phyloP scores from a whole-genome alignment of 306 rosid species.

The Sechiopsis laciniata region DNA sequence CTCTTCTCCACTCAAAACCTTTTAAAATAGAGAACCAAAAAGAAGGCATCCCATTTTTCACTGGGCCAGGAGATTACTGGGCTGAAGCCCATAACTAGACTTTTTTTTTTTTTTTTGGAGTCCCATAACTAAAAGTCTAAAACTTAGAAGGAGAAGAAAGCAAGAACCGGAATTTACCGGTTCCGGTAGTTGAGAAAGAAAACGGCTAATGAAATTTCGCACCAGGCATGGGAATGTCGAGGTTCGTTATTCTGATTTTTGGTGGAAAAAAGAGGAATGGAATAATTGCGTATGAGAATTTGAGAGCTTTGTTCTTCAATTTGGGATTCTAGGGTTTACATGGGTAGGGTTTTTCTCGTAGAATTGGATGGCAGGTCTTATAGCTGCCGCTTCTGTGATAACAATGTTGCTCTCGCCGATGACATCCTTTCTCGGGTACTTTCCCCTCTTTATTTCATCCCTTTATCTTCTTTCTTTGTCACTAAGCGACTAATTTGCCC shows the following conservation, averaged over 20 bases:
- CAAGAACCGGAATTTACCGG: background rate
- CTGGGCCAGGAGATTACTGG: background rate
- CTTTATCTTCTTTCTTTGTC: background rate
- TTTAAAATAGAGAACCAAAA: too few species aligned
- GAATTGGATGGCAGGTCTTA: conserved; percentile 72
- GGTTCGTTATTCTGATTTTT: conserved; percentile 10
- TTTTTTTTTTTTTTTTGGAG: too few species aligned
- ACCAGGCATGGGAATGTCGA: background rate
- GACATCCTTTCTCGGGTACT: conserved; percentile 66
- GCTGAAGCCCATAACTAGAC: background rate
- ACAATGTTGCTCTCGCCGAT: conserved; percentile 56
- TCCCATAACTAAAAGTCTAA: too few species aligned
- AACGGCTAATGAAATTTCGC: background rate
- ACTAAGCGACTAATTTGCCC: background rate
- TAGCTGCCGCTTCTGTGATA: conserved; percentile 51
- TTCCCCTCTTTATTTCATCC: background rate
- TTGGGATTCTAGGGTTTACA: conserved; percentile 23
- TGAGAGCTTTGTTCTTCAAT: background rate
- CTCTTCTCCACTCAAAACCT: too few species aligned
- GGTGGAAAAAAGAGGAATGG: background rate
- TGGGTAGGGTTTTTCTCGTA: conserved; percentile 71
- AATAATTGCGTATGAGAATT: conserved; percentile 12
- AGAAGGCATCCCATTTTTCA: too few species aligned
- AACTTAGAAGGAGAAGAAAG: background rate
- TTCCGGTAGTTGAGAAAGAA: background rate